Conservation (phyloP, 2,329 filamentous ascomycete species). For the Exophiala phaeomuriformis region DNA sequence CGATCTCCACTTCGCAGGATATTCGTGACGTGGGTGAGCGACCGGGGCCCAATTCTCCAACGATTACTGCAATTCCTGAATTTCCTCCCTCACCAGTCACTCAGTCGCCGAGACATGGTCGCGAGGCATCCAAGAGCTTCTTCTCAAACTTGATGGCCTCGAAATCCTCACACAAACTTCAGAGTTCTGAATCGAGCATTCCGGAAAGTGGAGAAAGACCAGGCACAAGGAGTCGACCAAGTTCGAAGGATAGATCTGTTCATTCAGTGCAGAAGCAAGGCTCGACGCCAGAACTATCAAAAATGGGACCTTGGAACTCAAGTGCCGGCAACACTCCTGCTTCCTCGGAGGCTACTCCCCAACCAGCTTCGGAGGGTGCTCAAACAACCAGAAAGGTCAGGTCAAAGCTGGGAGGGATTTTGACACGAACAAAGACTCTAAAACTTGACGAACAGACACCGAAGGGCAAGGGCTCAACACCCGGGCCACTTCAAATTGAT, state of each 20-base stretch:
- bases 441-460: conserved; percentile 34
- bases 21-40: conserved; percentile 7
- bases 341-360: conserved; percentile 1
- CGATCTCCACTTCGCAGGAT: conserved; percentile 10
- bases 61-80: conserved; percentile 41
- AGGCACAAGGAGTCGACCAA: conserved; percentile 34
- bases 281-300: conserved; percentile 38
- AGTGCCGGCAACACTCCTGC: conserved; percentile 7
- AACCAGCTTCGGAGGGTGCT: conserved; percentile 2
- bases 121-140: conserved; percentile 42
- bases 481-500: conserved; percentile 22
- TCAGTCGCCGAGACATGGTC: conserved; percentile 36
- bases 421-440: conserved; percentile 41
- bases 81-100: conserved; percentile 36
- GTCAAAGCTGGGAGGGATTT: conserved; percentile 40
- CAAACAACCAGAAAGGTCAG: conserved; percentile 36
- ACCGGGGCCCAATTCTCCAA: conserved; percentile 34
- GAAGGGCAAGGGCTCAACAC: conserved; percentile 13
- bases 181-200: conserved; percentile 36
- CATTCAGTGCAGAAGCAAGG: conserved; percentile 34
- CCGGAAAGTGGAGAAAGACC: conserved; percentile 29
- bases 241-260: conserved; percentile 38
- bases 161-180: conserved; percentile 38
- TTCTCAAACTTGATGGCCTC: conserved; percentile 43
- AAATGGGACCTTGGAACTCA: conserved; percentile 24